Base-by-base conservation (phyloP, 129 eudicot species). In the Gnaphalium uliginosum region DNA sequence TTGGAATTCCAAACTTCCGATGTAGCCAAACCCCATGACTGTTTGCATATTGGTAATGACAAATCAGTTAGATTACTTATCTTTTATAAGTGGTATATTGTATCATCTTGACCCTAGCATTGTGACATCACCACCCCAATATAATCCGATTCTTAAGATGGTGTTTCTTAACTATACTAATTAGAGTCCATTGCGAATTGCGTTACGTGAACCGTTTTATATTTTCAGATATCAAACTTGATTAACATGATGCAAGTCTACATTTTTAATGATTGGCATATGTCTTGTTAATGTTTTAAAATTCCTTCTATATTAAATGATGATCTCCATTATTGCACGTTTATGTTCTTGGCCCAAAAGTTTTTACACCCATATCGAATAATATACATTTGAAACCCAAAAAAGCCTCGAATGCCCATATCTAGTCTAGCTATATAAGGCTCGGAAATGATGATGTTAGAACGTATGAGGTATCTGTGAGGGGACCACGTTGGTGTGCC, bases 401-500 rank as follows among this genome's bases (percentile, higher is more conserved):
- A 65, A 74, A 53, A 73, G 26, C 77, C 54, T 59, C 68, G 32
- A 73, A 58, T 29, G 18, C 64, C 77, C 64, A 73, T 24, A 13
- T 59, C 14, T 59, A 56, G 10, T 25, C 37, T 33, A 32, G 46
- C 73, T 82, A 90, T 63, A 83, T 85, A 19, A 88, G 73, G 84
- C 84, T 82, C 7, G 92, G 81, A 80, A 90, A 90, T 1, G 98
- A 90, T 7, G 96, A 84, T 10, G 97, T 85, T 70, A 90, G 68
- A 79, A 73, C 75, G 78, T 88, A 93, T 0, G 97, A 83, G 32
- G 76, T 57, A 80, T 82, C 84, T 6, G 87, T 73, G 0, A 93
- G 79, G 11, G 98, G 96, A 29, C 97, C 93, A 11, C 96, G 78
- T 78, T 93, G 96, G 78, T 88, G 78, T 0, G 90, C 88, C 23